Percentiles rank a stretch among this genome's conserved stretches.
phyloP scores from a whole-genome alignment of 768 basidiomycete species.

The Rossbeevera mucosa region DNA sequence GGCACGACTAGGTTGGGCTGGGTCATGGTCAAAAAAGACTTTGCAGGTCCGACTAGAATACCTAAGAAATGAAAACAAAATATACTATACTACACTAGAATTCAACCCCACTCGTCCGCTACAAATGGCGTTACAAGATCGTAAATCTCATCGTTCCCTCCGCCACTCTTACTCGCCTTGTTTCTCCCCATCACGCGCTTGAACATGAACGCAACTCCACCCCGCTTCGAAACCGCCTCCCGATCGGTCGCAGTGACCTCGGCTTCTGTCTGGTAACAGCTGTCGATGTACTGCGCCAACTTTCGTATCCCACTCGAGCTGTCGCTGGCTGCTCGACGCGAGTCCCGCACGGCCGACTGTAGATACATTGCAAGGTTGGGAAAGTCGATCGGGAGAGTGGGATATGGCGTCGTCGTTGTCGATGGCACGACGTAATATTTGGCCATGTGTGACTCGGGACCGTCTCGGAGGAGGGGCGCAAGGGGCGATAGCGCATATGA shows the following conservation, averaged over 20 bases:
- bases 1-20: conserved; percentile 31
- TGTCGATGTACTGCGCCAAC: conserved; percentile 64
- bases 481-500: conserved; percentile 60
- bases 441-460: conserved; percentile 56
- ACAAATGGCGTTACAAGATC: conserved; percentile 82
- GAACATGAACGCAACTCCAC: conserved; percentile 50
- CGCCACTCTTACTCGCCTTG: conserved; percentile 43
- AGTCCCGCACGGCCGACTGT: conserved; percentile 64
- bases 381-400: conserved; percentile 68
- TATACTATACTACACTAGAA: neutral
- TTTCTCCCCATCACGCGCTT: conserved; percentile 56
- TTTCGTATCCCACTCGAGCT: conserved; percentile 58
- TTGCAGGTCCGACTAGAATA: neutral
- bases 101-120: conserved; percentile 65
- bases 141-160: conserved; percentile 73
- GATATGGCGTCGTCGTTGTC: conserved; percentile 55
- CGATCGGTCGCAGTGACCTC: conserved; percentile 26
- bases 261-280: conserved; percentile 55
- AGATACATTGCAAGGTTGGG: conserved; percentile 75
- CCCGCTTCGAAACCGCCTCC: conserved; percentile 36
- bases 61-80: neutral
- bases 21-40: neutral
- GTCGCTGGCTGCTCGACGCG: conserved; percentile 57
- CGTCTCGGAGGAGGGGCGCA: conserved; percentile 60
- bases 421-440: conserved; percentile 71